phyloP scores from a whole-genome alignment of 148 eudicot species.

The Cornus controversa region DNA sequence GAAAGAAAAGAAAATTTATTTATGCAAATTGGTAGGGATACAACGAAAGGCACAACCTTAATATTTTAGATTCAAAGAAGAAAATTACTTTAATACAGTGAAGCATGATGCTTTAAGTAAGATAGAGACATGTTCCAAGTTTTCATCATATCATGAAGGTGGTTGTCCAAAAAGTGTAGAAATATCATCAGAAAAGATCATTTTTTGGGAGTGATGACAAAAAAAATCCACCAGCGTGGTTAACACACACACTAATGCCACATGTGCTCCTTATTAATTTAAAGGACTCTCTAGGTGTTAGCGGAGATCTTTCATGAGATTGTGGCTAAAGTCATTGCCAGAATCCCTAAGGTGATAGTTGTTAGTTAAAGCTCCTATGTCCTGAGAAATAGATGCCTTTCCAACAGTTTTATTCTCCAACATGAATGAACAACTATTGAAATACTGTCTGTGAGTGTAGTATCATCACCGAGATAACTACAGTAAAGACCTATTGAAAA shows the following conservation, averaged over 20 bases:
- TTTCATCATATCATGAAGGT: neutral
- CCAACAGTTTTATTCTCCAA: neutral
- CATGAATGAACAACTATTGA: neutral
- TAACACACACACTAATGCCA: neutral
- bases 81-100: neutral
- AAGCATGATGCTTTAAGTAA: neutral
- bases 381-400: no score
- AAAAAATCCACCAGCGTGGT: neutral
- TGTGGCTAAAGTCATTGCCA: no score
- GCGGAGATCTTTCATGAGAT: no score
- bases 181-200: neutral
- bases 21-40: neutral
- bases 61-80: neutral
- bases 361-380: no score
- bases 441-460: neutral
- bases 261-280: neutral
- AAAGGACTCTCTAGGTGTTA: neutral
- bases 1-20: neutral
- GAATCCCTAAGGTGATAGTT: no score
- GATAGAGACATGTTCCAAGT: neutral
- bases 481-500: neutral
- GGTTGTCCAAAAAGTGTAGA: neutral
- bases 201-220: neutral
- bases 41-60: conserved; percentile 2
- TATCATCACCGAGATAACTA: neutral